phyloP scores from a whole-genome alignment of 2,329 filamentous ascomycete species.

The Berkeleyomyces rouxiae region DNA sequence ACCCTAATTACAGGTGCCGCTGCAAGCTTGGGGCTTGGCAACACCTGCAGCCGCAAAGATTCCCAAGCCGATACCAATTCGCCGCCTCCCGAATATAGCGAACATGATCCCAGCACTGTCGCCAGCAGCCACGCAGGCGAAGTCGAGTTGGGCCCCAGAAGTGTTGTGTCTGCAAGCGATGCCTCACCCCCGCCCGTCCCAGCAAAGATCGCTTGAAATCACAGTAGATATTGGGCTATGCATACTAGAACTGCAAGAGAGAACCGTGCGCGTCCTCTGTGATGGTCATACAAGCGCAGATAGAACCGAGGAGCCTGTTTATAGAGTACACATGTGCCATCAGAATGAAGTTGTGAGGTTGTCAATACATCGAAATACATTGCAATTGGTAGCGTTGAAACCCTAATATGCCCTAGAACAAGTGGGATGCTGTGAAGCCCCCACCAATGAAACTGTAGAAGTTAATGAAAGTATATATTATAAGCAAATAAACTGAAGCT shows the following conservation, averaged over 20 bases:
- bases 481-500: too few species aligned
- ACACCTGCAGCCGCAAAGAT: background rate
- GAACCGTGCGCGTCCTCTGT: too few species aligned
- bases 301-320: too few species aligned
- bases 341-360: too few species aligned
- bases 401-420: background rate
- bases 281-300: too few species aligned
- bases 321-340: too few species aligned
- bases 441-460: background rate
- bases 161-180: background rate
- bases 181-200: background rate
- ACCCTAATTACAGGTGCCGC: background rate
- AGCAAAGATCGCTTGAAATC: background rate
- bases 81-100: slow-evolving; percentile 9
- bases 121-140: background rate
- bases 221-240: too few species aligned
- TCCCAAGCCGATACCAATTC: background rate
- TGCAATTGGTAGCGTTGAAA: background rate
- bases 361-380: background rate
- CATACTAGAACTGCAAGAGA: too few species aligned
- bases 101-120: background rate
- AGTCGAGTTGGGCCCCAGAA: background rate
- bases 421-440: background rate
- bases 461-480: too few species aligned
- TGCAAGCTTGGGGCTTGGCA: background rate